Percentiles rank a stretch among this genome's conserved stretches.
Evolutionary conservation across 306 rosid genomes (phyloP).

Genomic region (Morella rubra): DNA sequence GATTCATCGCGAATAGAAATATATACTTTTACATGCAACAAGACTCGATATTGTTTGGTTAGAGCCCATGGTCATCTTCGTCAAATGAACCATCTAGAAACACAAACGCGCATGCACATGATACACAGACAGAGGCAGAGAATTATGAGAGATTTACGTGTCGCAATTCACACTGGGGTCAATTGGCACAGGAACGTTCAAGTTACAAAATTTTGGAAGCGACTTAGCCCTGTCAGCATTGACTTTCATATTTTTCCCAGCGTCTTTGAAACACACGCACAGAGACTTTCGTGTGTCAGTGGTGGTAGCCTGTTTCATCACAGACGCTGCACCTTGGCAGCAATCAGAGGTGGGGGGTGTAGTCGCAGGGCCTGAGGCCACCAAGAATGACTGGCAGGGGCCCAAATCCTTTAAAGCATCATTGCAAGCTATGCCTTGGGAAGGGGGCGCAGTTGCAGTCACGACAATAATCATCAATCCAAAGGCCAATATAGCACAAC

Average conservation of each 20-base stretch:
- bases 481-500: not conserved
- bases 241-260: not conserved
- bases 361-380: not conserved
- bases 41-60: too few species aligned
- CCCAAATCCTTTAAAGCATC: not conserved
- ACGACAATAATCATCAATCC: constrained; percentile 2
- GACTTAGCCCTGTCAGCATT: constrained; percentile 1
- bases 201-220: constrained; percentile 15
- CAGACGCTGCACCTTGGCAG: not conserved
- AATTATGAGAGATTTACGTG: constrained; percentile 15
- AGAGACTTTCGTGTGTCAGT: not conserved
- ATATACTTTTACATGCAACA: too few species aligned
- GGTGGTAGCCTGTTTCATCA: not conserved
- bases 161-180: constrained; percentile 28
- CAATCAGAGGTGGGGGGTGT: not conserved
- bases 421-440: constrained; percentile 23
- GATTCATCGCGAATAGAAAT: not conserved
- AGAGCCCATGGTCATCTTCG: too few species aligned
- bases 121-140: not conserved
- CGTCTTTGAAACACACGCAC: too few species aligned
- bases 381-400: constrained; percentile 22
- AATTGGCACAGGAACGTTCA: constrained; percentile 23
- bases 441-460: not conserved
- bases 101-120: too few species aligned
- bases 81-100: too few species aligned